Conservation (phyloP, 2,329 filamentous ascomycete species). For the Leptographium galeiforme region DNA sequence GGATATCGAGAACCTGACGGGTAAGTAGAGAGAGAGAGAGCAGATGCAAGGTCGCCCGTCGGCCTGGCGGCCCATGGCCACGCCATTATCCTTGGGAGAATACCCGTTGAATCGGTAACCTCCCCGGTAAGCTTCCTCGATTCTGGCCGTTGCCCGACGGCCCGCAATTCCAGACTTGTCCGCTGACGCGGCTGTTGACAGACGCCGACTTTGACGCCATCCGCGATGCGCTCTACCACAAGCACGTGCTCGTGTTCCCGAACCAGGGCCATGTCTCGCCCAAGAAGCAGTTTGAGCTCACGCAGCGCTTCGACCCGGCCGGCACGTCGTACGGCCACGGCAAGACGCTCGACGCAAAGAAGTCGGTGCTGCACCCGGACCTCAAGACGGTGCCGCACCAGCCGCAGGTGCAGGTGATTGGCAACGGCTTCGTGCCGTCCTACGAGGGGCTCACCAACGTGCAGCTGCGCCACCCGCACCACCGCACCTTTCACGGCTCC, state of each 20-base stretch:
- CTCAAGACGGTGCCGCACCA: slow-evolving; percentile 71
- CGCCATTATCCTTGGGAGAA: slow-evolving; percentile 10
- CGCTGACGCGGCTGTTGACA: slow-evolving; percentile 12
- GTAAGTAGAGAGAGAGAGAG: slow-evolving; percentile 27
- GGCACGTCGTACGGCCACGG: slow-evolving; percentile 57
- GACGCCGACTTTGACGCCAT: slow-evolving; percentile 53
- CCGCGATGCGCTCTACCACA: slow-evolving; percentile 49
- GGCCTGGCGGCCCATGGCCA: not conserved
- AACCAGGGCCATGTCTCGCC: slow-evolving; percentile 50
- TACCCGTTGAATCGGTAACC: slow-evolving; percentile 16
- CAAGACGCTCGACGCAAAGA: slow-evolving; percentile 52
- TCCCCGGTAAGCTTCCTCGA: slow-evolving; percentile 11
- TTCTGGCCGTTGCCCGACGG: not conserved
- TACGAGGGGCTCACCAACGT: slow-evolving; percentile 62
- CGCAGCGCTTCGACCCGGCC: slow-evolving; percentile 57
- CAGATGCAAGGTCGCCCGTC: not conserved
- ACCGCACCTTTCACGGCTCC: slow-evolving; percentile 61
- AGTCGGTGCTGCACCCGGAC: slow-evolving; percentile 60
- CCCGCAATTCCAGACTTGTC: not conserved
- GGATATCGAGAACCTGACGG: slow-evolving; percentile 48
- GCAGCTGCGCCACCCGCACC: slow-evolving; percentile 60
- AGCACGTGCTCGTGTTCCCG: slow-evolving; percentile 61
- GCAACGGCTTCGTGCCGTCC: slow-evolving; percentile 54
- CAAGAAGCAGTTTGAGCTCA: slow-evolving; percentile 61
- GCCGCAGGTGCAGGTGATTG: slow-evolving; percentile 68